Conservation (phyloP, 345 rosid species). For the Eucalyptus pumila region DNA sequence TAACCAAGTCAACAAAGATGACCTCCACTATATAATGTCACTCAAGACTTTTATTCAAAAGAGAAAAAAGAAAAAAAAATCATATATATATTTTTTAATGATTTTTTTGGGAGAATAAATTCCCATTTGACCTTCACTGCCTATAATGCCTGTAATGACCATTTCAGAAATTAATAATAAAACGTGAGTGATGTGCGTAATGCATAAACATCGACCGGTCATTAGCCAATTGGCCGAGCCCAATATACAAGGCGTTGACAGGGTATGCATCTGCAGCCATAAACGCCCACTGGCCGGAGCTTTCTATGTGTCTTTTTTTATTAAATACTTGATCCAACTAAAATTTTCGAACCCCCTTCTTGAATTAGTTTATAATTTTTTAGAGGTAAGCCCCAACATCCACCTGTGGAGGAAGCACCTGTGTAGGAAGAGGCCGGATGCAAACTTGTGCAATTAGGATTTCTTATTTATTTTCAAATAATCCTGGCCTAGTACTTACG, state of each 20-base stretch:
- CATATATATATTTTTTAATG: too few species aligned
- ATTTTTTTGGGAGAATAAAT: background rate
- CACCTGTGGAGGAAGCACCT: background rate
- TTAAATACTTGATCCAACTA: background rate
- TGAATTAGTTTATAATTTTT: background rate
- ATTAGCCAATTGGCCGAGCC: background rate
- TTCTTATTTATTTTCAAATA: background rate
- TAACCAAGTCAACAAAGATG: background rate
- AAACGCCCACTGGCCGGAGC: background rate
- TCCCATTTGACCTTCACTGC: background rate
- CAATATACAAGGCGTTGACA: background rate
- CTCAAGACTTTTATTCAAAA: background rate
- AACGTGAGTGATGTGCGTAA: background rate
- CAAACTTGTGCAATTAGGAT: background rate
- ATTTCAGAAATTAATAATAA: background rate
- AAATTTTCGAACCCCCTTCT: background rate
- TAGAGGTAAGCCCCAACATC: background rate
- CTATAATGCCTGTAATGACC: background rate
- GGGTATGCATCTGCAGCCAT: background rate
- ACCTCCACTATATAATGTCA: background rate
- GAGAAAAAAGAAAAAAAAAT: background rate
- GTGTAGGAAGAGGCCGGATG: background rate
- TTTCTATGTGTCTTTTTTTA: background rate
- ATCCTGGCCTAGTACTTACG: background rate
- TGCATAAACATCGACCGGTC: background rate